Conservation (phyloP, 345 rosid species). For the Hevea brasiliensis region DNA sequence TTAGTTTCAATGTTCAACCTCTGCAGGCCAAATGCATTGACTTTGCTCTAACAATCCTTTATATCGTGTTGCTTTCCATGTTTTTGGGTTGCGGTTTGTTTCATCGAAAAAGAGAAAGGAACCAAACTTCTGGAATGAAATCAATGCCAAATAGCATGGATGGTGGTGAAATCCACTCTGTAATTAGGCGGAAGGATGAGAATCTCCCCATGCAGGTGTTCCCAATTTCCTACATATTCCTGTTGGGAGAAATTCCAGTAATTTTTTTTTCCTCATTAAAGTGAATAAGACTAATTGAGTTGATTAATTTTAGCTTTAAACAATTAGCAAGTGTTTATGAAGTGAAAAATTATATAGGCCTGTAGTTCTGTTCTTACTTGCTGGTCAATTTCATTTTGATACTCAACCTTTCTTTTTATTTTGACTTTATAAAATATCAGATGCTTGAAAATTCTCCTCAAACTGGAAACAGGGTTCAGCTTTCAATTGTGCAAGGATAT, state of each 20-base stretch:
- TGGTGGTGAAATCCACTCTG: slow-evolving; percentile 42
- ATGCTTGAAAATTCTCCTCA: slow-evolving; percentile 70
- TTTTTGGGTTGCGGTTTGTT: slow-evolving; percentile 79
- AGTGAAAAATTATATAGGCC: background rate
- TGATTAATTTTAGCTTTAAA: slow-evolving; percentile 2
- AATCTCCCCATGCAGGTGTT: slow-evolving; percentile 64
- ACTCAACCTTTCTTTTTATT: slow-evolving; percentile 13
- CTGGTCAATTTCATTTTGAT: background rate
- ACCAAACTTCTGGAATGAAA: slow-evolving; percentile 51
- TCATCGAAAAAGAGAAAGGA: slow-evolving; percentile 56
- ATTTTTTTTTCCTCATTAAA: slow-evolving; percentile 1
- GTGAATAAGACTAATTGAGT: background rate
- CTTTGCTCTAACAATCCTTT: slow-evolving; percentile 63
- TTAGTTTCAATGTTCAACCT: slow-evolving; percentile 28
- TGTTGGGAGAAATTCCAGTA: background rate
- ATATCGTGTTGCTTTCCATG: slow-evolving; percentile 65
- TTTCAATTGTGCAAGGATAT: slow-evolving; percentile 87
- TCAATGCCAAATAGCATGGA: slow-evolving; percentile 37
- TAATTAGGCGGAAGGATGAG: slow-evolving; percentile 53
- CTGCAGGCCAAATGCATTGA: slow-evolving; percentile 87
- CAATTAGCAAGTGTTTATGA: background rate
- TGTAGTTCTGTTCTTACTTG: slow-evolving; percentile 1
- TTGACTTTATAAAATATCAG: slow-evolving; percentile 32
- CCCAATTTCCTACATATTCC: slow-evolving; percentile 7
- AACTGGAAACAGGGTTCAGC: slow-evolving; percentile 56